A percentile compares a stretch with the other conserved stretches of the same genome.
Conservation (phyloP, 164 flowering plant genomes). For the Amborella trichopoda region DNA sequence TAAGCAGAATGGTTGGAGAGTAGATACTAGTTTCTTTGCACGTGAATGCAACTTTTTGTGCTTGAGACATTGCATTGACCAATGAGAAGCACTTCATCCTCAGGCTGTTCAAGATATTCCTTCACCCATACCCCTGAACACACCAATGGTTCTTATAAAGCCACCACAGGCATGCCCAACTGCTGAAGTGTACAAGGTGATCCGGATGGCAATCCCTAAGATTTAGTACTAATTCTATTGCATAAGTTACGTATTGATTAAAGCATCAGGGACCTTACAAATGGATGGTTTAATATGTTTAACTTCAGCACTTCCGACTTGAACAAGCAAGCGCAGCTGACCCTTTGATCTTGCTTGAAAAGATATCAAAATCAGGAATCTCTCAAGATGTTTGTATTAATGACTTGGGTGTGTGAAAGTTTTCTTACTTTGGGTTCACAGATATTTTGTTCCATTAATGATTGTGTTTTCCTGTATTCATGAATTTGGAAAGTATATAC, state of each 20-base stretch:
- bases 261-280: too few species aligned
- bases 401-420: conserved; percentile 59
- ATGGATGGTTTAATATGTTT: too few species aligned
- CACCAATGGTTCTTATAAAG: conserved; percentile 92
- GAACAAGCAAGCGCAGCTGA: conserved; percentile 68
- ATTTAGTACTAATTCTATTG: too few species aligned
- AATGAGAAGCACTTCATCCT: too few species aligned
- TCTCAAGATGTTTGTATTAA: conserved; percentile 91
- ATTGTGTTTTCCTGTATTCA: background rate
- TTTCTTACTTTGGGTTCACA: background rate
- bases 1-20: too few species aligned
- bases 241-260: too few species aligned
- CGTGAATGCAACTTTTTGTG: too few species aligned
- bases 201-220: background rate
- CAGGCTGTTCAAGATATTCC: conserved; percentile 77
- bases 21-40: too few species aligned
- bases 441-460: background rate
- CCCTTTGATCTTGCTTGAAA: conserved; percentile 63
- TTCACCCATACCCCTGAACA: conserved; percentile 52
- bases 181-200: conserved; percentile 91
- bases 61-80: too few species aligned
- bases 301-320: conserved; percentile 56
- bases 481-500: too few species aligned
- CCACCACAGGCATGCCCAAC: conserved; percentile 88
- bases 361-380: conserved; percentile 50